phyloP scores from a whole-genome alignment of 1,284 basidiomycete species.

The Marasmius tenuissimus region DNA sequence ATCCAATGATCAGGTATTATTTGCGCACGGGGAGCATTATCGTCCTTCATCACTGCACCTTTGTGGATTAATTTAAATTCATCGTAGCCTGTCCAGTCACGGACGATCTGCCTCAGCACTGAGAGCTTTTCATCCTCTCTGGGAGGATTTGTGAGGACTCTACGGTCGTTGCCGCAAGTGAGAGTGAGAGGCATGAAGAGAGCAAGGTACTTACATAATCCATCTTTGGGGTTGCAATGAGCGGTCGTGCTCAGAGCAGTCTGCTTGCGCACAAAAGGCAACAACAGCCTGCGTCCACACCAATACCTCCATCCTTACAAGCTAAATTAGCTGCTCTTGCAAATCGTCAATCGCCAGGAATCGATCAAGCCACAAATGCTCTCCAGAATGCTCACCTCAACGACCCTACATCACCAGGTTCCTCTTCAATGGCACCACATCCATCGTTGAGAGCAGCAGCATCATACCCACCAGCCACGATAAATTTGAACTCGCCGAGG shows the following conservation, averaged over 20 bases:
- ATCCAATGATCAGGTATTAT: not conserved
- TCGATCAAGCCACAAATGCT: slow-evolving; percentile 2
- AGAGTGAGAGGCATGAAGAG: slow-evolving; percentile 49
- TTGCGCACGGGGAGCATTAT: slow-evolving; percentile 60
- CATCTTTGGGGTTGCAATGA: not conserved
- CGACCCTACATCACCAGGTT: slow-evolving; percentile 19
- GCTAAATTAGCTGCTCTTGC: slow-evolving; percentile 88
- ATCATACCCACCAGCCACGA: slow-evolving; percentile 24
- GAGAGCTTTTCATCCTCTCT: slow-evolving; percentile 4
- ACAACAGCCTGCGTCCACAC: slow-evolving; percentile 50
- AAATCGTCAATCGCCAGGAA: slow-evolving; percentile 25
- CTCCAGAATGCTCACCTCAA: slow-evolving; percentile 9
- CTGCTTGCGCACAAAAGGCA: slow-evolving; percentile 37
- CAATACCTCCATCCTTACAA: slow-evolving; percentile 87
- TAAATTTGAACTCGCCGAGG: slow-evolving; percentile 20
- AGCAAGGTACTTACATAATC: slow-evolving; percentile 7
- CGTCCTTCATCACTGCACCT: slow-evolving; percentile 79
- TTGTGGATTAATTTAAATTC: slow-evolving; percentile 80
- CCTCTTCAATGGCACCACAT: slow-evolving; percentile 17
- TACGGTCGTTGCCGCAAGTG: slow-evolving; percentile 59
- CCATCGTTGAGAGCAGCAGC: slow-evolving; percentile 29
- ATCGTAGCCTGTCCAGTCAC: slow-evolving; percentile 57
- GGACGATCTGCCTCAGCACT: slow-evolving; percentile 51
- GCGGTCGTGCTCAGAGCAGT: not conserved
- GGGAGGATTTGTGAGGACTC: slow-evolving; percentile 31